These are phyloP conservation scores for Rubia peregrina DNA, from an alignment of 305 asterid genomes.

Conservation along the genomic window DNA sequence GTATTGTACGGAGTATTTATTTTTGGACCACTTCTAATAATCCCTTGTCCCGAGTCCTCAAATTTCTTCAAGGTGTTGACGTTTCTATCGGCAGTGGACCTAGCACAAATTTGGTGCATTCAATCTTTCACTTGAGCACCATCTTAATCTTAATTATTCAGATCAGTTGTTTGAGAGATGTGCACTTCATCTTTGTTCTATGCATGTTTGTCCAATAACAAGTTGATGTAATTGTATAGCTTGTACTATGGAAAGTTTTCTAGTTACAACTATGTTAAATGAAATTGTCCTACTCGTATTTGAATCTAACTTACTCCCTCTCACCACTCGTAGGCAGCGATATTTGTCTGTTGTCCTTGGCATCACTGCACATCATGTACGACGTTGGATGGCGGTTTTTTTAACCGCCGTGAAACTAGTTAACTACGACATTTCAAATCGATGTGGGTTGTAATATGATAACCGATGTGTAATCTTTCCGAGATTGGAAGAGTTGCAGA, in stretches of 20 bases:
- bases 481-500: too few species aligned
- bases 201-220: not conserved
- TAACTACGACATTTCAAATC: too few species aligned
- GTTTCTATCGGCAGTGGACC: not conserved
- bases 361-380: too few species aligned
- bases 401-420: too few species aligned
- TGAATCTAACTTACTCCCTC: not conserved
- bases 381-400: too few species aligned
- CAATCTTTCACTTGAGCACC: not conserved
- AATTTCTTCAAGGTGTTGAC: not conserved
- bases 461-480: too few species aligned
- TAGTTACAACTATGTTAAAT: not conserved
- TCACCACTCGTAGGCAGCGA: not conserved
- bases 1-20: constrained; percentile 1
- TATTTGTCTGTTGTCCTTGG: too few species aligned
- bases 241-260: not conserved
- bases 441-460: too few species aligned
- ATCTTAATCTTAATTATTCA: not conserved
- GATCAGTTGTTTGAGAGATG: not conserved
- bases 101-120: not conserved
- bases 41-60: not conserved
- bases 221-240: too few species aligned
- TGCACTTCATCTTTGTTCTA: not conserved
- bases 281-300: not conserved
- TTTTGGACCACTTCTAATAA: constrained; percentile 1